Evolutionary conservation across 768 basidiomycete genomes (phyloP).

Genomic region (Xerocomellus intermedius): DNA sequence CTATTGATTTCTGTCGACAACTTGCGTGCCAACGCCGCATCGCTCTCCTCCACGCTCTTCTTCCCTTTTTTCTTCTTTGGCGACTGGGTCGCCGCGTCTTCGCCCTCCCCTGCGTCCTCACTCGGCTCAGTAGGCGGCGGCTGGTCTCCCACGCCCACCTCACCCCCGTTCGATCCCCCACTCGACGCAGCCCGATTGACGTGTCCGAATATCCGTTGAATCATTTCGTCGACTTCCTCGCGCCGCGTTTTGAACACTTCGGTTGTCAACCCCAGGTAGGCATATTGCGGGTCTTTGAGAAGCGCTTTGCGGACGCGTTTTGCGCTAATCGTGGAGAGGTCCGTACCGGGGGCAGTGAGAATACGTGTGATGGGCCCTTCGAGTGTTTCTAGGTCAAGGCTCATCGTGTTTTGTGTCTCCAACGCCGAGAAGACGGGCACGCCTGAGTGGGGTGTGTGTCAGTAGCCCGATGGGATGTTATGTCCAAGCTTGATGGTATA

Average conservation of each 20-base stretch:
- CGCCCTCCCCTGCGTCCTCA: constrained; percentile 9
- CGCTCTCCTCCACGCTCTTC: constrained; percentile 53
- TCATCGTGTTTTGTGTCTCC: constrained; percentile 37
- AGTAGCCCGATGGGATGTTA: background rate
- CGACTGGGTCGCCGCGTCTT: constrained; percentile 19
- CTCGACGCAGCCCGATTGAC: constrained; percentile 42
- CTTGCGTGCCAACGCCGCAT: constrained; percentile 70
- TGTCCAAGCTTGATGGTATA: background rate
- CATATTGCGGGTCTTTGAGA: constrained; percentile 36
- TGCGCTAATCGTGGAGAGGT: constrained; percentile 79
- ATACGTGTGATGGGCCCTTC: constrained; percentile 65
- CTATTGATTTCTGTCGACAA: constrained; percentile 70
- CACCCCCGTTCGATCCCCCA: constrained; percentile 19
- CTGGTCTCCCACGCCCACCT: constrained; percentile 21
- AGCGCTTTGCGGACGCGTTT: constrained; percentile 84
- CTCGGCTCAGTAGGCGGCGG: constrained; percentile 12
- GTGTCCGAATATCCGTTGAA: constrained; percentile 60
- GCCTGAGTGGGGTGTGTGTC: background rate
- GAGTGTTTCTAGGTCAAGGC: constrained; percentile 51
- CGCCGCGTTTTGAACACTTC: constrained; percentile 68
- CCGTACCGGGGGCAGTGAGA: constrained; percentile 72
- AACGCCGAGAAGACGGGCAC: background rate
- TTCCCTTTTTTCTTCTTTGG: constrained; percentile 47
- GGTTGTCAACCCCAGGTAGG: constrained; percentile 49
- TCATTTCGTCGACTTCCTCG: constrained; percentile 64